A percentile compares a stretch with the other conserved stretches of the same genome.
phyloP scores from a whole-genome alignment of 75 land plant genomes.

The Sequoia sempervirens region DNA sequence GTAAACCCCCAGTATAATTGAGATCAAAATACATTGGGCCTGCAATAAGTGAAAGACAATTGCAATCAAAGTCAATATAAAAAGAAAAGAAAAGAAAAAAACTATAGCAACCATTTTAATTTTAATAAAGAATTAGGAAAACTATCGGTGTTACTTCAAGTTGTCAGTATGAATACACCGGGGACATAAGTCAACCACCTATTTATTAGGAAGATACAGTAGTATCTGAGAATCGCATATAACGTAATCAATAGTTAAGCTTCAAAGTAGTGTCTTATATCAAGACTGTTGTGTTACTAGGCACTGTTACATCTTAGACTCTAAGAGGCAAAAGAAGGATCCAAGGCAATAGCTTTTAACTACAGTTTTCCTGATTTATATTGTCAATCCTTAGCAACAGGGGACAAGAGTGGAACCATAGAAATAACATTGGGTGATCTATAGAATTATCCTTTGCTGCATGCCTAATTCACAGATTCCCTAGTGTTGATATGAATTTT shows the following conservation, averaged over 20 bases:
- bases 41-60: conserved; percentile 10
- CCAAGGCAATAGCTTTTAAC: not conserved
- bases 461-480: not conserved
- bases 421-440: not conserved
- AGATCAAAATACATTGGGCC: conserved; percentile 49
- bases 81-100: not conserved
- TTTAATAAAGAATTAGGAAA: no score
- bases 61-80: not conserved
- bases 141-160: no score
- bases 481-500: not conserved
- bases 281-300: no score
- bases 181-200: no score
- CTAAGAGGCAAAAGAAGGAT: not conserved
- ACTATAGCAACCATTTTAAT: not conserved
- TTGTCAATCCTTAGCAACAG: not conserved
- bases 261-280: no score
- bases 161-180: no score
- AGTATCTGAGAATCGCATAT: no score
- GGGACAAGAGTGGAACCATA: not conserved
- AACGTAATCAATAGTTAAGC: no score
- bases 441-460: not conserved
- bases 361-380: not conserved
- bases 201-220: no score
- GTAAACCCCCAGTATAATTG: conserved; percentile 28
- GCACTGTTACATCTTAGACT: not conserved